phyloP scores from a whole-genome alignment of 1,139 yeast species.

The Pichia sp. region DNA sequence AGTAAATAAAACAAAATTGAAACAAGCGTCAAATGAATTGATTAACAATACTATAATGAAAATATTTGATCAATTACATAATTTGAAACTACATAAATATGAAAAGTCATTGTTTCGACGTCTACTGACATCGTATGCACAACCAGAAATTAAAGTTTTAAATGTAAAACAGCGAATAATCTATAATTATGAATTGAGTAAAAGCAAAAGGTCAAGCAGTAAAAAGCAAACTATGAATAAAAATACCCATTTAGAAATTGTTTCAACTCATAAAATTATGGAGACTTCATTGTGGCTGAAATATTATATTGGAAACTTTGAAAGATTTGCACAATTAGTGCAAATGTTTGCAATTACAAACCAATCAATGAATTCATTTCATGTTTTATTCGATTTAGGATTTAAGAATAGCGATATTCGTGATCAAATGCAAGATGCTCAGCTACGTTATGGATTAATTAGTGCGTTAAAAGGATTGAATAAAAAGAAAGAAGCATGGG shows the following conservation, averaged over 20 bases:
- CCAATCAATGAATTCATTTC: constrained; percentile 3
- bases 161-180: constrained; percentile 7
- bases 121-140: constrained; percentile 2
- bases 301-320: constrained; percentile 9
- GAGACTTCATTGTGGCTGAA: constrained; percentile 10
- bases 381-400: constrained; percentile 4
- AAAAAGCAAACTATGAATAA: neutral
- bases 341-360: constrained; percentile 10
- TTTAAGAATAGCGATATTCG: constrained; percentile 1
- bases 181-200: constrained; percentile 2
- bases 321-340: constrained; percentile 15
- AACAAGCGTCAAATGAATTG: neutral
- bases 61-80: constrained; percentile 13
- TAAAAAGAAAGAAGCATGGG: constrained; percentile 5
- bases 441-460: constrained; percentile 6
- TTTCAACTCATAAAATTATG: constrained; percentile 7
- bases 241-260: neutral
- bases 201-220: neutral
- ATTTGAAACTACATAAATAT: constrained; percentile 1
- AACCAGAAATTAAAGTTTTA: neutral
- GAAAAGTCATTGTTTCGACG: constrained; percentile 8
- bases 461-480: neutral
- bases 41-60: constrained; percentile 5
- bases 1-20: neutral
- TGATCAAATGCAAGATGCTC: constrained; percentile 3